Base-by-base conservation (phyloP, 306 rosid species). In the Prinsepia uniflora region DNA sequence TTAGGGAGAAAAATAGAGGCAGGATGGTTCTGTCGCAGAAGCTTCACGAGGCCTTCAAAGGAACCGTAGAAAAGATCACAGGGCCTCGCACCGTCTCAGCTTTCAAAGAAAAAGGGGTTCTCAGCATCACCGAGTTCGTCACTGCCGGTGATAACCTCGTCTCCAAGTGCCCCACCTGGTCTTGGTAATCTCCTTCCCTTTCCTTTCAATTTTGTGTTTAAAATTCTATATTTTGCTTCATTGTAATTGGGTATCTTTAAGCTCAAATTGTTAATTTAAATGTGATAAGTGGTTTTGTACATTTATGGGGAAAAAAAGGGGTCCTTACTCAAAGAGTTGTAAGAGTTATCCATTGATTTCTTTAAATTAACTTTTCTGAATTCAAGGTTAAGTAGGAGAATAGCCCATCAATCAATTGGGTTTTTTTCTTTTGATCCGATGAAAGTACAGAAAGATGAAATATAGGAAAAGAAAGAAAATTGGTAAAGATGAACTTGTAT, bases 111-210 rank as follows among this genome's bases (percentile, higher is more conserved):
- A 94, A 94, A 73, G 99, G 99, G 10, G 99, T 94, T 79, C 99
- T 94, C 70, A 91, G 97, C 72, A 89, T 94, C 82, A 82, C 86
- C 79, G 99, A 94, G 80, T 94, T 91, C 81, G 44, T 94, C 63
- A 49, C 68, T 66, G 96, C 99, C 67, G 99, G 99, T 62, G 99
- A 94, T 63, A 94, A 87, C 73, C 99, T 91, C 84, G 99, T 94
- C 40, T 86, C 99, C 79, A 94, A 94, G 78, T 94, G 99, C 82
- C 99, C 96, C 71, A 94, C 99, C 65, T 94, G 99, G 99, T 94
- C 99, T 15, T 94, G 99, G 99, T 94, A 76, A 34, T 70, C 6
- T 55, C 68, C 67, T 46, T 17, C 0, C 39, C 6, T 60, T 34
- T 18, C 13, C 57, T 39, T 44, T 10, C 0, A 22, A 0, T 53